Evolutionary conservation across 768 basidiomycete genomes (phyloP).

Genomic region (Hypholoma fasciculare): DNA sequence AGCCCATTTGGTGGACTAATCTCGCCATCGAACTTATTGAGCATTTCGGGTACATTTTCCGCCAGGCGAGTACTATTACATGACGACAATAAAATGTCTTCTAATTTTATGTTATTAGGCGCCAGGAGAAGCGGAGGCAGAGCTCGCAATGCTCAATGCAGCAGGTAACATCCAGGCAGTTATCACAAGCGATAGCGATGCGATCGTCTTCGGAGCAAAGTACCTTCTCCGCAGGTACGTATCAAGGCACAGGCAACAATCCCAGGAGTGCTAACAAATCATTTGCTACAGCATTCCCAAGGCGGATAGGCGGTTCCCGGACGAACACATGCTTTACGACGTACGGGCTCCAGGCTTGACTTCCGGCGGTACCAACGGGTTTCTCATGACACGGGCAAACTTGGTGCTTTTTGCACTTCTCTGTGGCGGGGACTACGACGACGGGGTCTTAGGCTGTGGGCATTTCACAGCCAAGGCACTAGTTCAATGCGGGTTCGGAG

Average conservation of each 20-base stretch:
- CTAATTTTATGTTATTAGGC: no score
- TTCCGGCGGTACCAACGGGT: no score
- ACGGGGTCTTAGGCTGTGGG: background rate
- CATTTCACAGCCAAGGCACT: background rate
- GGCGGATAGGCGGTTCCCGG: background rate
- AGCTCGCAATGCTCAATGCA: constrained; percentile 5
- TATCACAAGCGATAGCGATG: constrained; percentile 6
- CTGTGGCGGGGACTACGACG: background rate
- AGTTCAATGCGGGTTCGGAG: background rate
- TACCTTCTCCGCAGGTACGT: background rate
- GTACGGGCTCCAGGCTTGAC: no score
- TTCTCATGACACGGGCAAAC: background rate
- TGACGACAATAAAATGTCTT: no score
- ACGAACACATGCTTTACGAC: background rate
- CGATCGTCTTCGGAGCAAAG: background rate
- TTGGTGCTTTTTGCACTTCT: background rate
- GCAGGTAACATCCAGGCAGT: background rate
- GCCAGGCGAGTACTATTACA: background rate
- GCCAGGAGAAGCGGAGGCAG: constrained; percentile 8
- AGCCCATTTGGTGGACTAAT: background rate
- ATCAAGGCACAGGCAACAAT: no score
- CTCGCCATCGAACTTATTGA: background rate
- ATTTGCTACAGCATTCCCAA: background rate
- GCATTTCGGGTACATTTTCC: background rate
- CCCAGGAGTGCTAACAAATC: no score